Conservation (phyloP, 2,329 filamentous ascomycete species). For the Alternaria burnsii region DNA sequence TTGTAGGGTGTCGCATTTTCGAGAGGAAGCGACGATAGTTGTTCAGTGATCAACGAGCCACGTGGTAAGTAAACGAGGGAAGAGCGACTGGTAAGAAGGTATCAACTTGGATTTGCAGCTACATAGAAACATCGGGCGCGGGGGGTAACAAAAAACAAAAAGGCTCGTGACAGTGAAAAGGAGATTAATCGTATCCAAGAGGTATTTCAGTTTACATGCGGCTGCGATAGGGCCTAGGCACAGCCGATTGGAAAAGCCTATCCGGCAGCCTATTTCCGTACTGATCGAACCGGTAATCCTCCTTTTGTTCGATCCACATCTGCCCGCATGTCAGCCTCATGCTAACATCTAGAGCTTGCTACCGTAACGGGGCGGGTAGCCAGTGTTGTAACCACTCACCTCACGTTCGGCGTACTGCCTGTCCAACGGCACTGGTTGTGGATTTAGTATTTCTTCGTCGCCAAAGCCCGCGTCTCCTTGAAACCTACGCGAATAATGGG, state of each 20-base stretch:
- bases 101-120: slow-evolving; percentile 23
- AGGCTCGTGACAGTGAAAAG: slow-evolving; percentile 16
- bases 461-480: slow-evolving; percentile 49
- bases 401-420: slow-evolving; percentile 42
- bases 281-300: slow-evolving; percentile 47
- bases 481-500: slow-evolving; percentile 45
- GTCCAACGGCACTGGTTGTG: slow-evolving; percentile 47
- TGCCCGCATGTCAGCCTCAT: slow-evolving; percentile 23
- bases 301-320: slow-evolving; percentile 50
- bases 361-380: slow-evolving; percentile 20
- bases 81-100: slow-evolving; percentile 1
- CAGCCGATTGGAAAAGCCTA: slow-evolving; percentile 33
- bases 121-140: slow-evolving; percentile 15
- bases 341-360: slow-evolving; percentile 19
- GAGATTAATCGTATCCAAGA: slow-evolving; percentile 17
- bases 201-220: slow-evolving; percentile 33
- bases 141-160: slow-evolving; percentile 16
- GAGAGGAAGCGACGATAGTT: neutral
- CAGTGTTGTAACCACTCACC: slow-evolving; percentile 34
- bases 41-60: neutral
- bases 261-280: slow-evolving; percentile 49
- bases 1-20: neutral
- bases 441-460: slow-evolving; percentile 48
- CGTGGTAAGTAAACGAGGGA: neutral
- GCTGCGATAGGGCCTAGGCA: slow-evolving; percentile 37